Conservation (phyloP, 1,284 basidiomycete genomes). For the Moesziomyces aphidis region DNA sequence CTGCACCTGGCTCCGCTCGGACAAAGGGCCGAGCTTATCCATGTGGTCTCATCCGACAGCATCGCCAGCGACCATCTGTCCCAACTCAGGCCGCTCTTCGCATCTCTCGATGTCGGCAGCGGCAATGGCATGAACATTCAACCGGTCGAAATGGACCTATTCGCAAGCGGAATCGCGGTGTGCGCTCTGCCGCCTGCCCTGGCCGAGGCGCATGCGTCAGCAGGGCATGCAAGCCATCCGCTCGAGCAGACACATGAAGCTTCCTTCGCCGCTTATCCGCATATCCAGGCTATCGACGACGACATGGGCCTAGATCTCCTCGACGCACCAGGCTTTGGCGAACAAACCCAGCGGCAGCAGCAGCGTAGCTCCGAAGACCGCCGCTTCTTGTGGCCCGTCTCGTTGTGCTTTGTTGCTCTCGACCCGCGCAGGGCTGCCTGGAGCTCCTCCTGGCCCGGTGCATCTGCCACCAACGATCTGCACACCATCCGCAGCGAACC, state of each 20-base stretch:
- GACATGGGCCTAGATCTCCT: neutral
- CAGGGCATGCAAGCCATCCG: neutral
- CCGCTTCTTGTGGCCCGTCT: conserved; percentile 28
- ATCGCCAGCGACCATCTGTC: conserved; percentile 16
- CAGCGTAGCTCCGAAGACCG: neutral
- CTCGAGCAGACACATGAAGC: conserved; percentile 1
- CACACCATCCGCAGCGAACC: conserved; percentile 21
- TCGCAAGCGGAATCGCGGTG: conserved; percentile 27
- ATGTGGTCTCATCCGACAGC: conserved; percentile 1
- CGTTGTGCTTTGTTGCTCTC: conserved; percentile 23
- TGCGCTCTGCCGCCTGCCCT: conserved; percentile 6
- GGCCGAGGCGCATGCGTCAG: neutral
- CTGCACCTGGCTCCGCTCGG: conserved; percentile 22
- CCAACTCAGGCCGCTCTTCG: conserved; percentile 14
- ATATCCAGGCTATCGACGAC: neutral
- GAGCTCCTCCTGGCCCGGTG: neutral
- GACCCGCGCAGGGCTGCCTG: neutral
- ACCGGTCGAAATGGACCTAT: neutral
- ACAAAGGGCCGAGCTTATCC: conserved; percentile 7
- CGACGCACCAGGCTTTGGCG: neutral
- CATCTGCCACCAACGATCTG: conserved; percentile 8
- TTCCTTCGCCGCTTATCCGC: neutral
- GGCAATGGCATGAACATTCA: neutral
- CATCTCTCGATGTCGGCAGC: neutral
- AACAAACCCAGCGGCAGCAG: neutral